Conservation (phyloP, 768 basidiomycete species). For the Aureoboletus auriporus region DNA sequence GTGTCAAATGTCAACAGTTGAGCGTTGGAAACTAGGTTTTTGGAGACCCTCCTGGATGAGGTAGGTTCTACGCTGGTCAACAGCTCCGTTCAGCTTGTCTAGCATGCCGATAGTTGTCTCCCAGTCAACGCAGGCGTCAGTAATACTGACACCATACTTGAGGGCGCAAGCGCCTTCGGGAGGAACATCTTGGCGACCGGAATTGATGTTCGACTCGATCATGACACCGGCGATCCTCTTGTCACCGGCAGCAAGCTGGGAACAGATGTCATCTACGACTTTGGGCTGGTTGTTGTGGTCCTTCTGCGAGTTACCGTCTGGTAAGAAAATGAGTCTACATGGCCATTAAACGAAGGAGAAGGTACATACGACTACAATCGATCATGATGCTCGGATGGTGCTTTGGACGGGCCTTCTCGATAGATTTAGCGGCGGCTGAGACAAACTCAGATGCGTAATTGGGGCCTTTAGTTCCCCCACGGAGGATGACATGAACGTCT, state of each 20-base stretch:
- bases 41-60: constrained; percentile 23
- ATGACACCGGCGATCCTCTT: constrained; percentile 88
- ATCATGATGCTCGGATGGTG: constrained; percentile 75
- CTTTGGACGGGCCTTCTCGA: constrained; percentile 57
- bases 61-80: constrained; percentile 23
- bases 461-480: constrained; percentile 88
- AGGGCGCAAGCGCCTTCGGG: constrained; percentile 59
- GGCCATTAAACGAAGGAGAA: background rate
- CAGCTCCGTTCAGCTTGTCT: constrained; percentile 55
- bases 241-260: constrained; percentile 68
- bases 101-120: constrained; percentile 75
- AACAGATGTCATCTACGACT: constrained; percentile 66
- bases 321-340: background rate
- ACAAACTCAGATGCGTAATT: constrained; percentile 82
- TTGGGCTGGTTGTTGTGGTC: constrained; percentile 90
- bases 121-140: constrained; percentile 92
- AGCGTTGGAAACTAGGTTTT: constrained; percentile 27
- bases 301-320: constrained; percentile 95
- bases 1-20: too few species aligned
- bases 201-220: constrained; percentile 94
- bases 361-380: constrained; percentile 71
- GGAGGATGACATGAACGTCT: constrained; percentile 94
- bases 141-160: constrained; percentile 83
- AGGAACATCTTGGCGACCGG: constrained; percentile 89
- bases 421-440: constrained; percentile 52